Evolutionary conservation across 2,329 filamentous ascomycete species (phyloP).

Genomic region (Fusarium nisikadoi): DNA sequence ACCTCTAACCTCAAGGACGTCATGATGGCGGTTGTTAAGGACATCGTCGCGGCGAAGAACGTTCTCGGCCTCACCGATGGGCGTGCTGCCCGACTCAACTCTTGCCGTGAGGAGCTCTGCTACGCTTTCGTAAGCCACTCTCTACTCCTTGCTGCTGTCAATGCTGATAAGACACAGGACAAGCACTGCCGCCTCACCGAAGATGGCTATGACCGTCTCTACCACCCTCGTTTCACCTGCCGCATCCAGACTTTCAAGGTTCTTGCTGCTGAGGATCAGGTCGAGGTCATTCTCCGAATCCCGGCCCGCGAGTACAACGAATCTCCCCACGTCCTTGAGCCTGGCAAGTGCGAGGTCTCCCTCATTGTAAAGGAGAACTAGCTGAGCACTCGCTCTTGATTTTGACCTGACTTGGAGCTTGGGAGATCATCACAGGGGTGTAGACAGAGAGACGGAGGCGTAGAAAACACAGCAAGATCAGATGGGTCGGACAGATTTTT

Average conservation of each 20-base stretch:
- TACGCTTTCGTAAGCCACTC: conserved; percentile 10
- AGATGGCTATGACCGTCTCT: conserved; percentile 12
- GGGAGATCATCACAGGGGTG: not conserved
- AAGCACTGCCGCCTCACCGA: conserved; percentile 21
- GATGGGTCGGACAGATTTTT: not conserved
- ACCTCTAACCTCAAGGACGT: conserved; percentile 28
- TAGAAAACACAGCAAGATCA: not conserved
- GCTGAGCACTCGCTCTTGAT: not conserved
- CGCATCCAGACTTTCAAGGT: conserved; percentile 11
- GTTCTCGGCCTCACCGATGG: conserved; percentile 9
- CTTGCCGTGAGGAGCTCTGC: conserved; percentile 23
- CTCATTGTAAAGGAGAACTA: conserved; percentile 28
- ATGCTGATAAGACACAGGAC: conserved; percentile 7
- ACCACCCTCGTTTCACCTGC: conserved; percentile 24
- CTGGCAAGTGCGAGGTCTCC: conserved; percentile 19
- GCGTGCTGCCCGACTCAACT: conserved; percentile 9
- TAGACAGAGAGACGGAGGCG: not conserved
- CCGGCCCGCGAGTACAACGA: conserved; percentile 26
- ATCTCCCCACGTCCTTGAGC: conserved; percentile 18
- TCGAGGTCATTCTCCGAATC: conserved; percentile 28
- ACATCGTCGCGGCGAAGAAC: conserved; percentile 18
- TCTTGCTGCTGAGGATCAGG: not conserved
- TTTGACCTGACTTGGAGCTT: not conserved
- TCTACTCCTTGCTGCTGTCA: no score
- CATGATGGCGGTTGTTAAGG: conserved; percentile 30